Evolutionary conservation across 257 asterid genomes (phyloP).

Genomic region (Craterostigma plantagineum): DNA sequence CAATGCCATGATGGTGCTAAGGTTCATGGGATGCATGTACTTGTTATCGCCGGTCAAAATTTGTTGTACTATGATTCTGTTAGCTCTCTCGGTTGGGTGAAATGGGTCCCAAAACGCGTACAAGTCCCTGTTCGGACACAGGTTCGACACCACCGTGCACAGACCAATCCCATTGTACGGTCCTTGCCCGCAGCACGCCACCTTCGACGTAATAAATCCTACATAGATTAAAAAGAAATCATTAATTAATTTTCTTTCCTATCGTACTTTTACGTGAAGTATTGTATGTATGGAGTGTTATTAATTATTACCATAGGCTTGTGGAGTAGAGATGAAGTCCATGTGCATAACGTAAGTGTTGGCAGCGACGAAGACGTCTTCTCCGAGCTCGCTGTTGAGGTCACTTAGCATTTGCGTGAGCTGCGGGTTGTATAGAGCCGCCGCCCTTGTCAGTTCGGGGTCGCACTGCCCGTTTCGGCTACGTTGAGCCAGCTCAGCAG

Average conservation of each 20-base stretch:
- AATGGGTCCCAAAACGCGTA: conserved; percentile 3
- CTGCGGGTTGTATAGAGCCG: not conserved
- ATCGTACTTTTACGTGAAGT: too few relatives aligned
- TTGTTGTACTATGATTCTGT: not conserved
- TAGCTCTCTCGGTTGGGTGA: conserved; percentile 3
- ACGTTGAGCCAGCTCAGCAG: not conserved
- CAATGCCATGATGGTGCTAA: not conserved
- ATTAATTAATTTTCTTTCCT: not conserved
- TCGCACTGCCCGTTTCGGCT: conserved; percentile 1
- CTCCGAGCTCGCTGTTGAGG: not conserved
- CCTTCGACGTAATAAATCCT: conserved; percentile 3
- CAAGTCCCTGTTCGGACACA: not conserved
- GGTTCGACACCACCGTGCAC: not conserved
- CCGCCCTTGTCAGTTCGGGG: not conserved
- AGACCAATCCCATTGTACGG: conserved; percentile 2
- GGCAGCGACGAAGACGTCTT: not conserved
- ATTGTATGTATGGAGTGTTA: too few relatives aligned
- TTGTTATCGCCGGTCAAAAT: not conserved
- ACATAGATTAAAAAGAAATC: not conserved
- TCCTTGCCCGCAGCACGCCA: conserved; percentile 6
- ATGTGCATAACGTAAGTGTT: not conserved
- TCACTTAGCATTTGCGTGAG: not conserved
- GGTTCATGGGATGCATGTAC: conserved; percentile 3
- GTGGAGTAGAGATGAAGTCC: not conserved
- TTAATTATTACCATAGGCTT: not conserved